Percentiles rank a stretch among this genome's conserved stretches.
These are phyloP conservation scores for Rhodamnia argentea DNA, from an alignment of 345 rosid genomes.

Conservation along the genomic window DNA sequence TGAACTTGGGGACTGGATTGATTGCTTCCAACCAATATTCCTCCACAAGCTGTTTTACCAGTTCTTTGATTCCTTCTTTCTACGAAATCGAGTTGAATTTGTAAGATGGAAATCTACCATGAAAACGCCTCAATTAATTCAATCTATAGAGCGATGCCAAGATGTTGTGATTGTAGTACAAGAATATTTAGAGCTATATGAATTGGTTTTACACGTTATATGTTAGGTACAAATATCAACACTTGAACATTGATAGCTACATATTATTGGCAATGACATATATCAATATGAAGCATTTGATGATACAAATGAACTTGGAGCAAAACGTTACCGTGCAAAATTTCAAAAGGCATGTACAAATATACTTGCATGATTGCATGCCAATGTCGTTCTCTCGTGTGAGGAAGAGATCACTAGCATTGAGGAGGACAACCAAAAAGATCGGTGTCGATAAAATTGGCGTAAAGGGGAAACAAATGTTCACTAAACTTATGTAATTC, in stretches of 20 bases:
- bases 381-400: too few relatives aligned
- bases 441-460: not conserved
- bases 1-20: conserved; percentile 8
- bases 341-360: not conserved
- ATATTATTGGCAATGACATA: not conserved
- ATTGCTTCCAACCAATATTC: conserved; percentile 12
- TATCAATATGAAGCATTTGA: not conserved
- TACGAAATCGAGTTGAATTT: not conserved
- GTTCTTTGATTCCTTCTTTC: conserved; percentile 10
- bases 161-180: not conserved
- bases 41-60: conserved; percentile 3
- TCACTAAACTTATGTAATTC: too few relatives aligned
- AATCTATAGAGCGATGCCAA: not conserved
- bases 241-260: not conserved
- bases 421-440: not conserved
- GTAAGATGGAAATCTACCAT: not conserved
- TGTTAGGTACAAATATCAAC: not conserved
- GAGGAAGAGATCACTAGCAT: too few relatives aligned
- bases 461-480: too few relatives aligned
- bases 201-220: not conserved
- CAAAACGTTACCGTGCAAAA: not conserved
- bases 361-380: too few relatives aligned
- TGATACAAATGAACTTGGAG: not conserved
- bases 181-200: not conserved
- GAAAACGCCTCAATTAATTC: not conserved